Base-by-base conservation (phyloP, 306 rosid genomes). In the Carpinus fangiana region DNA sequence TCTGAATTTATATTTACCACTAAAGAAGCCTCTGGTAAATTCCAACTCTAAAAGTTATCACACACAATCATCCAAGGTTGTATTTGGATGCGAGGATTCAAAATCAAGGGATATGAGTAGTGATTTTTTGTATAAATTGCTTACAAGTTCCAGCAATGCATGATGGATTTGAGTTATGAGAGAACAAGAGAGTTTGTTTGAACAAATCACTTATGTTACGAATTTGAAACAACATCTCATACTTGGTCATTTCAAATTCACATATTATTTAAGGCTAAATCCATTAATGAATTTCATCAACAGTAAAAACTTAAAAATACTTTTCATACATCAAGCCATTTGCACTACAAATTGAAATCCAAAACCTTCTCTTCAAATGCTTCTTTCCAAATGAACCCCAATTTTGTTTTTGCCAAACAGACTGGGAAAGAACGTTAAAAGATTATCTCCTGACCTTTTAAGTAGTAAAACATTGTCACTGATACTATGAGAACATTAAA, bases 391-490 rank as follows among this genome's bases (percentile, higher is more conserved):
- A 34, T 64, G 47, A 16, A 31, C 47, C 47, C 14, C 21, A 11
- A 59, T 23, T 4, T 59, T 9, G 7, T 17, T 14, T 43, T 73
- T 62, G 56, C 43, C 59, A 56, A 77, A 79, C 57, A 65, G 6
- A 34, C 72, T 61, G 76, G 53, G 31, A 76, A 74, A 56, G 74
- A 76, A 73, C n/a, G 23, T 36, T 54, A n/a, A 28, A 57, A 75
- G 53, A 43, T 17, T 12, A 71, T 73, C 11, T 81, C 56, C 93
- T 74, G 71, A 95, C 98, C 98, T 92, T 95, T 95, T 71, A 95
- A 72, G 84, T 92, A 92, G 84, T 85, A 91, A 82, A 90, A 90
- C 96, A 95, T 87, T 75, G 98, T 90, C 85, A 89, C 96, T 46
- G 95, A 84, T 84, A 92, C 72, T 46, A 89, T 89, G 78, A 95